phyloP scores from a whole-genome alignment of 352 stramenopile species.

The Saprolegnia diclina region DNA sequence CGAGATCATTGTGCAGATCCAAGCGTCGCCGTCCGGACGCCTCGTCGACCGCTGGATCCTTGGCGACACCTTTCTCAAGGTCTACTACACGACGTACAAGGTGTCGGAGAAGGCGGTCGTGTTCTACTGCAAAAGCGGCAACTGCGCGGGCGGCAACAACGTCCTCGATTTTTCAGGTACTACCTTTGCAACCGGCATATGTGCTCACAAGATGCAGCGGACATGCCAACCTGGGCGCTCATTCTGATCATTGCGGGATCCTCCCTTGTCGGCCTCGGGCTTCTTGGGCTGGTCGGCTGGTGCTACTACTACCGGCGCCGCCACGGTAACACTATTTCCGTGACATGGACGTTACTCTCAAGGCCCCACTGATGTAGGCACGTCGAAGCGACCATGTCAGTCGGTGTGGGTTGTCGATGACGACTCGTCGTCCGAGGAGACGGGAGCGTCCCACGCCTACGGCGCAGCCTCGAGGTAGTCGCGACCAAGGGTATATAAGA shows the following conservation, averaged over 20 bases:
- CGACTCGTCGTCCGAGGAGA: neutral
- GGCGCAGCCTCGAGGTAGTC: too few species aligned
- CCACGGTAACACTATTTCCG: neutral
- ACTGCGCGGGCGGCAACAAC: constrained; percentile 24
- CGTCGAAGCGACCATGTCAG: neutral
- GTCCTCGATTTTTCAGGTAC: constrained; percentile 17
- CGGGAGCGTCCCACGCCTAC: too few species aligned
- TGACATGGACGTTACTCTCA: neutral
- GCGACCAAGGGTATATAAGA: too few species aligned
- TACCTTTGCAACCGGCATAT: neutral
- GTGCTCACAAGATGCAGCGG: neutral
- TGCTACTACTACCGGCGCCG: constrained; percentile 1
- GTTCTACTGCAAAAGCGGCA: constrained; percentile 61
- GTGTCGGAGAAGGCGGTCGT: constrained; percentile 48
- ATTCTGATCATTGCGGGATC: constrained; percentile 16
- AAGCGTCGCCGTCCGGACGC: constrained; percentile 26
- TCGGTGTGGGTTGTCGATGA: neutral
- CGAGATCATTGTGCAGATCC: constrained; percentile 31
- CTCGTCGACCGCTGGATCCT: constrained; percentile 66
- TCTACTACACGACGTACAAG: constrained; percentile 65
- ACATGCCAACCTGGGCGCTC: constrained; percentile 16
- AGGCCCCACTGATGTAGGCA: neutral
- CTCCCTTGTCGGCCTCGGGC: neutral
- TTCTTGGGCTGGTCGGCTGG: neutral
- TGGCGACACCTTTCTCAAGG: constrained; percentile 69